Evolutionary conservation across 306 rosid species (phyloP).

Genomic region (Prosopis cineraria): DNA sequence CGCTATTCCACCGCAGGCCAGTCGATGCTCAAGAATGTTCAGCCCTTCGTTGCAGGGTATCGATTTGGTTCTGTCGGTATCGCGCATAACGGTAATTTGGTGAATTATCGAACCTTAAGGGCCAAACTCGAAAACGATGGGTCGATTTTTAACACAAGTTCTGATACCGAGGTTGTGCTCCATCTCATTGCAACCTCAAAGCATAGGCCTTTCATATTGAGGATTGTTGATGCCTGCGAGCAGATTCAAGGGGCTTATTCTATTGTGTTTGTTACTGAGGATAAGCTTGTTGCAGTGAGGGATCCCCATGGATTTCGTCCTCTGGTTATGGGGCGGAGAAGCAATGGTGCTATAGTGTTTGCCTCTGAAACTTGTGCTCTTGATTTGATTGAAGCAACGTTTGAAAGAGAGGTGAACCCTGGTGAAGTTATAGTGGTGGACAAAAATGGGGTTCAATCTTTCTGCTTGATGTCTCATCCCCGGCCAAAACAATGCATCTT

Average conservation of each 20-base stretch:
- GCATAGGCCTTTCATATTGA: conserved; percentile 65
- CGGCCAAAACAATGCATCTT: conserved; percentile 75
- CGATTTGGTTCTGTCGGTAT: conserved; percentile 88
- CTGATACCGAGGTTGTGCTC: conserved; percentile 89
- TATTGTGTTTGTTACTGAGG: conserved; percentile 71
- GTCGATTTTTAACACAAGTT: conserved; percentile 80
- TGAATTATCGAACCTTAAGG: conserved; percentile 67
- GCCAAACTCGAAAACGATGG: conserved; percentile 69
- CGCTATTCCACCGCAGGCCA: conserved; percentile 87
- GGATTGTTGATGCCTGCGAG: conserved; percentile 87
- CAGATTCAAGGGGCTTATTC: conserved; percentile 81
- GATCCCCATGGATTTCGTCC: conserved; percentile 82
- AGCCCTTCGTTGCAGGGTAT: conserved; percentile 86
- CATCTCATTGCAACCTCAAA: conserved; percentile 90
- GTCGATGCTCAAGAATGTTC: conserved; percentile 82
- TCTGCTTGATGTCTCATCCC: conserved; percentile 73
- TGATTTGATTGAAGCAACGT: conserved; percentile 74
- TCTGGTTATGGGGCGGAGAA: conserved; percentile 80
- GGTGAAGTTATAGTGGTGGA: conserved; percentile 81
- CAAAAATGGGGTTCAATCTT: conserved; percentile 64
- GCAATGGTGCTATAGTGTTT: conserved; percentile 74
- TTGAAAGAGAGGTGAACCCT: conserved; percentile 78
- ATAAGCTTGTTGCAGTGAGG: conserved; percentile 80
- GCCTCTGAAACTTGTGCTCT: conserved; percentile 92
- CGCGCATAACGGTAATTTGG: conserved; percentile 90